phyloP scores from a whole-genome alignment of 306 rosid genomes.

The Fagus crenata region DNA sequence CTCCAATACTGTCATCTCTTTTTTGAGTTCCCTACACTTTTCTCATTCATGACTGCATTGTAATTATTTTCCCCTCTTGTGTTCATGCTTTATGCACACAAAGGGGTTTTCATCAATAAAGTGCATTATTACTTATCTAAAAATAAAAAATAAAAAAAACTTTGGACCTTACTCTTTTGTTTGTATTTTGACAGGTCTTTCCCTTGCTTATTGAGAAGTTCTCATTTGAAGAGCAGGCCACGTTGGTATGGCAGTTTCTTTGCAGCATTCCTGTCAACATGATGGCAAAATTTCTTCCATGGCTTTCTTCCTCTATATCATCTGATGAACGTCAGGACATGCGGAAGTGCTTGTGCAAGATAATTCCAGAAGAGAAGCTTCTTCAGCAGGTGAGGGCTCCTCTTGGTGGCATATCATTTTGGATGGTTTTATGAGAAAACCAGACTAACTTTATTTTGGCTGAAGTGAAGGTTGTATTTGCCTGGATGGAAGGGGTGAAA shows the following conservation, averaged over 20 bases:
- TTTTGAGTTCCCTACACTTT: no score
- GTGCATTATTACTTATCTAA: no score
- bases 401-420: background rate
- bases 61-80: no score
- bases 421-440: slow-evolving; percentile 7
- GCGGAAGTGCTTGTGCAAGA: slow-evolving; percentile 26
- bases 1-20: no score
- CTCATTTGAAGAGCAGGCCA: slow-evolving; percentile 37
- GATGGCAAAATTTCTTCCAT: slow-evolving; percentile 37
- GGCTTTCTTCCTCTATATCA: slow-evolving; percentile 29
- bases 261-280: slow-evolving; percentile 39
- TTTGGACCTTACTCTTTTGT: slow-evolving; percentile 10
- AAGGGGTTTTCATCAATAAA: no score
- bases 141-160: no score
- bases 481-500: slow-evolving; percentile 33
- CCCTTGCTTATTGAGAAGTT: slow-evolving; percentile 39
- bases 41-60: no score
- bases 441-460: slow-evolving; percentile 18
- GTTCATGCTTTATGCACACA: no score
- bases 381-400: slow-evolving; percentile 28
- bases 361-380: slow-evolving; percentile 37
- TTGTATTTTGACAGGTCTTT: slow-evolving; percentile 32
- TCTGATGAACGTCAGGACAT: slow-evolving; percentile 30
- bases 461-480: slow-evolving; percentile 31
- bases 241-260: slow-evolving; percentile 37